Evolutionary conservation across 805 yeast genomes (phyloP).

Genomic region (Saccharomycopsis malanga): DNA sequence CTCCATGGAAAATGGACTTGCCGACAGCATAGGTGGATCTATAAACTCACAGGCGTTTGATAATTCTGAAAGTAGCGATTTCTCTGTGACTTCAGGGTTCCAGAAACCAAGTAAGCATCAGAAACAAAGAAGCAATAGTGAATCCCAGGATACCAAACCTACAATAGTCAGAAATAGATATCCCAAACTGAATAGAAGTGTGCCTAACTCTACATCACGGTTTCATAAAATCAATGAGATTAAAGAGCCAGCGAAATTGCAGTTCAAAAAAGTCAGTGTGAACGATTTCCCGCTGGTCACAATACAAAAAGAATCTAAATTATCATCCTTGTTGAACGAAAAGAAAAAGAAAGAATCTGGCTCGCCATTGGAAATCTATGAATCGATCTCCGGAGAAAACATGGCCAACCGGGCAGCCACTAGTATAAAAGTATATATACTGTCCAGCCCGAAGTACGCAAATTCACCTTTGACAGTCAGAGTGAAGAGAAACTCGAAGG

Average conservation of each 20-base stretch:
- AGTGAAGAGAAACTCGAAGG: slow-evolving; percentile 34
- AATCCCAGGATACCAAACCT: slow-evolving; percentile 7
- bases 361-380: slow-evolving; percentile 14
- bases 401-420: slow-evolving; percentile 9
- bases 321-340: slow-evolving; percentile 10
- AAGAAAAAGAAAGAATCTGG: slow-evolving; percentile 4
- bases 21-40: neutral
- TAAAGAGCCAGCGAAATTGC: neutral
- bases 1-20: neutral
- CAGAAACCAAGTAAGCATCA: neutral
- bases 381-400: slow-evolving; percentile 15
- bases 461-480: slow-evolving; percentile 23
- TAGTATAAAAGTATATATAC: slow-evolving; percentile 25
- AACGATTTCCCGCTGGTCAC: neutral
- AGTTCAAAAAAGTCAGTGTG: slow-evolving; percentile 8
- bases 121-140: slow-evolving; percentile 10
- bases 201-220: slow-evolving; percentile 3
- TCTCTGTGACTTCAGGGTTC: neutral
- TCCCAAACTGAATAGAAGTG: slow-evolving; percentile 11
- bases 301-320: slow-evolving; percentile 8
- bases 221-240: neutral
- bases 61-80: neutral
- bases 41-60: slow-evolving; percentile 1
- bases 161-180: neutral
- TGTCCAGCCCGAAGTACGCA: slow-evolving; percentile 21